Evolutionary conservation across 768 basidiomycete genomes (phyloP).

Genomic region (Hygrophoropsis aurantiaca): DNA sequence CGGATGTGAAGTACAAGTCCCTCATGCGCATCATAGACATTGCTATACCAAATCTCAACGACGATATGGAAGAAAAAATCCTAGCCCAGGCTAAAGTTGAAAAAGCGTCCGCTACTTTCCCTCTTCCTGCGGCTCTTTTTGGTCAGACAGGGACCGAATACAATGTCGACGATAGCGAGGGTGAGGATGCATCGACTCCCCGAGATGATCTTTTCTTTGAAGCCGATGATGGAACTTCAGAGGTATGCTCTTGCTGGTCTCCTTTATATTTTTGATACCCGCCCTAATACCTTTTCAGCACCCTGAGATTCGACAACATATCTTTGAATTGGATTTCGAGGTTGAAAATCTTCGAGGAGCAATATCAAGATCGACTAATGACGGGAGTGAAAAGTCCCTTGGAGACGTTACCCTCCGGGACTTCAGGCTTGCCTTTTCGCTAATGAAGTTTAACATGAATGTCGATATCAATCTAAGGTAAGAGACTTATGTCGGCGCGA

Average conservation of each 20-base stretch:
- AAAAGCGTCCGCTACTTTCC: conserved; percentile 40
- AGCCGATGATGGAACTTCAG: conserved; percentile 58
- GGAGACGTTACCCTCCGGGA: conserved; percentile 78
- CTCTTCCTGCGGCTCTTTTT: conserved; percentile 57
- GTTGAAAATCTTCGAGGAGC: conserved; percentile 82
- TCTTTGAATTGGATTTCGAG: conserved; percentile 84
- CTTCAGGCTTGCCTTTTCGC: conserved; percentile 72
- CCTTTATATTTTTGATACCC: background rate
- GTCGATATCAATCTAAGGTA: conserved; percentile 82
- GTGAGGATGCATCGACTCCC: conserved; percentile 36
- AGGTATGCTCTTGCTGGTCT: conserved; percentile 48
- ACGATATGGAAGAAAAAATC: conserved; percentile 30
- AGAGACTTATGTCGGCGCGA: too few species aligned
- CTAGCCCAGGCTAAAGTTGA: conserved; percentile 18
- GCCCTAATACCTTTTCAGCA: conserved; percentile 15
- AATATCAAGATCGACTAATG: conserved; percentile 65
- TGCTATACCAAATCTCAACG: conserved; percentile 79
- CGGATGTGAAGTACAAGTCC: conserved; percentile 87
- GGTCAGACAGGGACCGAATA: conserved; percentile 60
- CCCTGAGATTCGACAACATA: conserved; percentile 48
- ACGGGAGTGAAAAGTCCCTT: conserved; percentile 67
- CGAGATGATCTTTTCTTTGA: conserved; percentile 70
- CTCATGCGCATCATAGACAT: conserved; percentile 93
- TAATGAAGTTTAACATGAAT: conserved; percentile 83
- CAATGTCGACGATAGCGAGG: conserved; percentile 58